Conservation (phyloP, 176 grass and related monocot genomes). For the Ensete ventricosum region DNA sequence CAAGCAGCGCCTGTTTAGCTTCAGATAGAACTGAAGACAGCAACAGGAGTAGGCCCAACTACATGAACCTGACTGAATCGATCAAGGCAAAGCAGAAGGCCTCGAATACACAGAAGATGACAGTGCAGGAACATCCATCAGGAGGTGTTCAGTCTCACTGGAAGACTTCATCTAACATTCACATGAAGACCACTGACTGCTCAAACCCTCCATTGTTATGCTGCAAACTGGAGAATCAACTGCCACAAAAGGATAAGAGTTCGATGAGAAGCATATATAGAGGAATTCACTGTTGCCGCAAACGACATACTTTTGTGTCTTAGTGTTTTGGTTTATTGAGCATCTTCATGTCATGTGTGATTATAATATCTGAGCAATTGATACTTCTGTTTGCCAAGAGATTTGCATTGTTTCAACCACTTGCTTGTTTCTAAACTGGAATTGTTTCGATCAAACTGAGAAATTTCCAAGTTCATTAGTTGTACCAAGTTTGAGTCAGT, state of each 20-base stretch:
- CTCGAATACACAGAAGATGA: conserved; percentile 10
- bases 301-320: neutral
- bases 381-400: neutral
- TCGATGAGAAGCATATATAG: neutral
- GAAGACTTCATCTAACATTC: conserved; percentile 3
- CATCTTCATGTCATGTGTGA: neutral
- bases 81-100: conserved; percentile 71
- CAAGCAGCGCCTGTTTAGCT: conserved; percentile 37
- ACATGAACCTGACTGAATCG: conserved; percentile 91
- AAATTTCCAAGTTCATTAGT: too few relatives aligned
- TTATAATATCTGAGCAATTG: neutral
- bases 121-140: neutral
- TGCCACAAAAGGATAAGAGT: neutral
- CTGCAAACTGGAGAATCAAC: neutral
- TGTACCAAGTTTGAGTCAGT: too few relatives aligned
- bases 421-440: neutral
- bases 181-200: conserved; percentile 31
- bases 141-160: conserved; percentile 19
- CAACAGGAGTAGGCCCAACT: conserved; percentile 43
- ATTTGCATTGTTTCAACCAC: neutral
- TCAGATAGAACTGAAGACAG: conserved; percentile 42
- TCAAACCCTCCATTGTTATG: neutral
- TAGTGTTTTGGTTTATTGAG: neutral
- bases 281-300: conserved; percentile 21
- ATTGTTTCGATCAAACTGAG: too few relatives aligned